A percentile compares a stretch with the other conserved stretches of the same genome.
phyloP scores from a whole-genome alignment of 345 rosid genomes.

The Citrus sp. region DNA sequence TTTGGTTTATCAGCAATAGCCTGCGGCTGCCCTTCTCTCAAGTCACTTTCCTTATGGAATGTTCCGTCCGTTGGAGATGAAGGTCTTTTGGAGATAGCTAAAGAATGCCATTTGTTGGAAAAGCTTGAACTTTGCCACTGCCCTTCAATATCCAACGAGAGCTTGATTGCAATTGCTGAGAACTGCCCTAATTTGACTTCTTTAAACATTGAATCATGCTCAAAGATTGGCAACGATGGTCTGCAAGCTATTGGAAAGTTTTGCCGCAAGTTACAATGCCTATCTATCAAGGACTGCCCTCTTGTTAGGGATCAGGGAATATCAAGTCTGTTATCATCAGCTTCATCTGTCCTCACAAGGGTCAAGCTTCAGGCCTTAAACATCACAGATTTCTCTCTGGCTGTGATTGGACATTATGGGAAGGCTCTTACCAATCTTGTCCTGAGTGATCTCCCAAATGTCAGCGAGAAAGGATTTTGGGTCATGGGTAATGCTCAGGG shows the following conservation, averaged over 20 bases:
- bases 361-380: constrained; percentile 69
- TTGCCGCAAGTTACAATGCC: constrained; percentile 45
- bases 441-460: constrained; percentile 48
- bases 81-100: constrained; percentile 52
- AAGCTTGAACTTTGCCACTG: constrained; percentile 71
- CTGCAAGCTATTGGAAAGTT: constrained; percentile 57
- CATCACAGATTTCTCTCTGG: constrained; percentile 72
- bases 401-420: constrained; percentile 73
- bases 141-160: constrained; percentile 52
- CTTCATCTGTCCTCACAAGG: constrained; percentile 41
- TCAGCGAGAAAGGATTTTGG: constrained; percentile 79
- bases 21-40: constrained; percentile 62
- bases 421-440: constrained; percentile 42
- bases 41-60: constrained; percentile 62
- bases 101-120: constrained; percentile 55
- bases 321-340: constrained; percentile 51
- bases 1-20: constrained; percentile 58
- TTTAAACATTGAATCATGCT: constrained; percentile 55
- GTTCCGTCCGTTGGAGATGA: constrained; percentile 57
- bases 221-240: constrained; percentile 58
- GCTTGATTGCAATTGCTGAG: constrained; percentile 58
- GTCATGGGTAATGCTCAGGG: constrained; percentile 79
- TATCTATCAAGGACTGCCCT: constrained; percentile 66
- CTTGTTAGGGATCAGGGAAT: constrained; percentile 75
- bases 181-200: constrained; percentile 53